Conservation (phyloP, 2,329 filamentous ascomycete genomes). For the Aspergillus terreus region DNA sequence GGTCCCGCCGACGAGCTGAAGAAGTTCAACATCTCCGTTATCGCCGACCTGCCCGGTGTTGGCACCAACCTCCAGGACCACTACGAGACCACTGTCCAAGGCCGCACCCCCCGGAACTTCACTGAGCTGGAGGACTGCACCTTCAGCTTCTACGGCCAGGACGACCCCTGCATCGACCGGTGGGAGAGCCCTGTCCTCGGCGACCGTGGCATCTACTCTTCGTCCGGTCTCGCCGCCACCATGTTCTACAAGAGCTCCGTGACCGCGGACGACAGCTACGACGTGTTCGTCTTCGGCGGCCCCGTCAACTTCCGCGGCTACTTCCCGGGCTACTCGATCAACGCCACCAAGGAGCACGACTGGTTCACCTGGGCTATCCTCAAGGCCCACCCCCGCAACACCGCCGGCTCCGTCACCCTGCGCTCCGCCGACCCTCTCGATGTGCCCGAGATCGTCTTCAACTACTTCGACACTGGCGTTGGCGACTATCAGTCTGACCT, state of each 20-base stretch:
- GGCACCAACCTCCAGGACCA: constrained; percentile 64
- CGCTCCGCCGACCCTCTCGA: constrained; percentile 61
- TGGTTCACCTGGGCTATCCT: constrained; percentile 49
- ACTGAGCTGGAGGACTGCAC: constrained; percentile 31
- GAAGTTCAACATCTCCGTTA: constrained; percentile 50
- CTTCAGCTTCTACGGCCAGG: constrained; percentile 16
- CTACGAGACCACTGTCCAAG: constrained; percentile 25
- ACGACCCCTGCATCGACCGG: constrained; percentile 42
- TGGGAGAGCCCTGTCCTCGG: constrained; percentile 40
- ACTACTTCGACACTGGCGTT: constrained; percentile 49
- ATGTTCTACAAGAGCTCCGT: constrained; percentile 36
- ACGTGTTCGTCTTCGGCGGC: constrained; percentile 54
- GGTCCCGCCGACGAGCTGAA: constrained; percentile 54
- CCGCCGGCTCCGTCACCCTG: constrained; percentile 59
- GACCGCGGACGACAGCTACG: constrained; percentile 45
- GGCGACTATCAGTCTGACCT: constrained; percentile 48
- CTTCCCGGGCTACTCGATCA: constrained; percentile 41
- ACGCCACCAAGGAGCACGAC: constrained; percentile 38
- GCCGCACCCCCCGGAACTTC: constrained; percentile 40
- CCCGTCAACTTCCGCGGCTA: constrained; percentile 56
- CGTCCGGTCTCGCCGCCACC: constrained; percentile 54
- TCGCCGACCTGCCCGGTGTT: constrained; percentile 59
- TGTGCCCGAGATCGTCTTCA: constrained; percentile 59
- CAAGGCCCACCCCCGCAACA: constrained; percentile 62
- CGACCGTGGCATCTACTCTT: constrained; percentile 41